phyloP scores from a whole-genome alignment of 768 basidiomycete species.

The Lactarius vividus region DNA sequence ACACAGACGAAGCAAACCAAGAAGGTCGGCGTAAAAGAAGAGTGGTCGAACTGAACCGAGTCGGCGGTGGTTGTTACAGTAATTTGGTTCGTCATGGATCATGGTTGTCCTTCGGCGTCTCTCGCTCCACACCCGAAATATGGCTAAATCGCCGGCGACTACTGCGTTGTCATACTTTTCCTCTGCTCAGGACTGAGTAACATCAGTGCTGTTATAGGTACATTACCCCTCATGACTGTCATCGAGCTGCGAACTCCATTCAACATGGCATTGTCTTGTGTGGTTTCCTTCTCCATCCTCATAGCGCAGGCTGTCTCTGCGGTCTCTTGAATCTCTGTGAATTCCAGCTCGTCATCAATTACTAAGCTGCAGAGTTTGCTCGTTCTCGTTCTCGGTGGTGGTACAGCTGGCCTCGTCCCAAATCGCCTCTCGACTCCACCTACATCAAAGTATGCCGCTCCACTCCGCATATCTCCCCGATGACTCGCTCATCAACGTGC shows the following conservation, averaged over 20 bases:
- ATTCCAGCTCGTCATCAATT: no score
- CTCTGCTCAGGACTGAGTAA: neutral
- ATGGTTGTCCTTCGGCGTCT: neutral
- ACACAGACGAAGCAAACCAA: neutral
- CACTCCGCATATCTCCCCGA: slow-evolving; percentile 23
- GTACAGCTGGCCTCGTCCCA: slow-evolving; percentile 24
- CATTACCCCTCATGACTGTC: no score
- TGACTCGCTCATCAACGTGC: slow-evolving; percentile 25
- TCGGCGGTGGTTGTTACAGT: no score
- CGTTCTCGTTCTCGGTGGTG: slow-evolving; percentile 24
- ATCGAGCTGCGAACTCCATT: neutral
- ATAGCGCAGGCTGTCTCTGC: no score
- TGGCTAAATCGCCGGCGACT: neutral
- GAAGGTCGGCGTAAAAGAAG: neutral
- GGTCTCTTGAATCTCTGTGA: no score
- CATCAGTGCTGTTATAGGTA: neutral
- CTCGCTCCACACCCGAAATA: slow-evolving; percentile 6
- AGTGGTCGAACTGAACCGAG: no score
- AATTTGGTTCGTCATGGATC: no score
- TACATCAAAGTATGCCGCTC: slow-evolving; percentile 4
- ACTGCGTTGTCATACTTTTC: neutral
- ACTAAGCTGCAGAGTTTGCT: no score
- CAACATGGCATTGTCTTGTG: neutral
- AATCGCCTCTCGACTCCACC: slow-evolving; percentile 25
- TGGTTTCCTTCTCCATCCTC: no score